Evolutionary conservation across 2,329 filamentous ascomycete genomes (phyloP).

Genomic region (Colletotrichum paranaense): DNA sequence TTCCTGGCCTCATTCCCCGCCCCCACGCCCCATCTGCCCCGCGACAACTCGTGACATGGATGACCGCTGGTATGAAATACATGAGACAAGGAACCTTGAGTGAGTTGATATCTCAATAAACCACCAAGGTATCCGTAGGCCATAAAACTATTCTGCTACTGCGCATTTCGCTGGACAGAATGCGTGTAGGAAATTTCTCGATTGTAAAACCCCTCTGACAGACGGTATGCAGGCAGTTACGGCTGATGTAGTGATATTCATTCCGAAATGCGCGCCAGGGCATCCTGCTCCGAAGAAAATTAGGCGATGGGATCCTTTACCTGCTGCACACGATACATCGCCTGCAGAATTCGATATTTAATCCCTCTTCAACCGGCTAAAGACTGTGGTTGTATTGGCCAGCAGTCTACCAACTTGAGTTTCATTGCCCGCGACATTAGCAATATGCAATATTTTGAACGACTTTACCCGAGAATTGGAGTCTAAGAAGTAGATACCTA

Average conservation of each 20-base stretch:
- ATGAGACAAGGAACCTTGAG: neutral
- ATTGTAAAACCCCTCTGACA: neutral
- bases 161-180: too few relatives aligned
- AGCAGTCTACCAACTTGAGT: neutral
- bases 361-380: slow-evolving; percentile 12
- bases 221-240: neutral
- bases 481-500: neutral
- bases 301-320: neutral
- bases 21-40: slow-evolving; percentile 26
- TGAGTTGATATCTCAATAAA: too few relatives aligned
- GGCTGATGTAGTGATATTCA: neutral
- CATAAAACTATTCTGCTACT: neutral
- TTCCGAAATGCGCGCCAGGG: neutral
- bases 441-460: neutral
- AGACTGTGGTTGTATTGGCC: neutral
- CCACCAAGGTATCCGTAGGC: too few relatives aligned
- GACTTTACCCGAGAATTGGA: neutral
- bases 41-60: slow-evolving; percentile 13
- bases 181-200: neutral
- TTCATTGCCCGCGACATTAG: neutral
- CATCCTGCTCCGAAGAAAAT: neutral
- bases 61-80: neutral
- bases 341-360: neutral
- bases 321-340: neutral
- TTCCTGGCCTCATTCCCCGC: slow-evolving; percentile 3